Base-by-base conservation (phyloP, 352 stramenopile genomes). In the Pythium guiyangense region DNA sequence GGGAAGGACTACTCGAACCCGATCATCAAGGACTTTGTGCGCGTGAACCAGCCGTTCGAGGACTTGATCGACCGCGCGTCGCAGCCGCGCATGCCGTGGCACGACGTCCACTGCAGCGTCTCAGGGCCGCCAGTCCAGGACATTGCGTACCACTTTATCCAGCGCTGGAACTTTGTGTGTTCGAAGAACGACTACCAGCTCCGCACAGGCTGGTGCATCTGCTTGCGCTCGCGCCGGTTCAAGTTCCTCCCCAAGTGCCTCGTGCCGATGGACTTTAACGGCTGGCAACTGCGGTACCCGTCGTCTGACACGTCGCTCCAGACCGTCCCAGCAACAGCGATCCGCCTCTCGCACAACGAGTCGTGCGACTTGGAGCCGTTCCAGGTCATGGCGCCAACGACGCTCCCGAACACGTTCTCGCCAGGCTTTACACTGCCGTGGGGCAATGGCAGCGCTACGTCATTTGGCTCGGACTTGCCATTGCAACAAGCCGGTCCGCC, bases 131-230 rank as follows among this genome's bases (percentile, higher is more conserved):
- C 82, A 4, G 89, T 93, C 1, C 75, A 91, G 55, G 90, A 97
- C 54, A 72, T 97, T 26, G 86, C 84, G 4, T 87, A 81, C 49
- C 88, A 96, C 62, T 97, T 97, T 45, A 94, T 97, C 50, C 84
- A 96, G 62, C 86, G 90, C 20, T 97, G 90, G 90, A 96, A 97
- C 52, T 96, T 92, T 46, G 82, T 92, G 17, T 92, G 82, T 15
- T 90, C 83, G 12, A 94, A 95, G 69, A 92, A 92, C 37, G 82
- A 95, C 56, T 92, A 92, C 62, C 78, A 92, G 54, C 57, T 95
- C 46, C 78, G 84, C 52, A 93, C 83, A 3, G 85, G 84, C 20
- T 95, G 85, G 84, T 95, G 85, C 57, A 92, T 95, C 56, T 95
- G 85, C 60, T 83, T 86, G 25, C 83, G 85, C 25, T 90, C 82